phyloP scores from a whole-genome alignment of 2,329 filamentous ascomycete species.

The Penicillium sp. region DNA sequence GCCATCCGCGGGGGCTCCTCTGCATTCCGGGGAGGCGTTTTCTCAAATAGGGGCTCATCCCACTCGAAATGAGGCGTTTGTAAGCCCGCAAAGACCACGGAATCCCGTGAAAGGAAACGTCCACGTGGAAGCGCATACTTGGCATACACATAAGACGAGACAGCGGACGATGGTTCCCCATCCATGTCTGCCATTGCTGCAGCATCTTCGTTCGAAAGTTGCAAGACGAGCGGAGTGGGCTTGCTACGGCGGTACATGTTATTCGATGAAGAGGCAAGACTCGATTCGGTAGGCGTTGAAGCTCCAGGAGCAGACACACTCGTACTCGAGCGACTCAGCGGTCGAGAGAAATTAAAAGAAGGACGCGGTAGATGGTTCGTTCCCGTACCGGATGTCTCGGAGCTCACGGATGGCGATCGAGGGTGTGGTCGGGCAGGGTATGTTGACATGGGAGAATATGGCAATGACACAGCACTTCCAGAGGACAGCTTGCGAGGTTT shows the following conservation, averaged over 20 bases:
- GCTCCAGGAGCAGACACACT: conserved; percentile 37
- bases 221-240: conserved; percentile 36
- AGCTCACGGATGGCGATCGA: conserved; percentile 80
- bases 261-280: conserved; percentile 29
- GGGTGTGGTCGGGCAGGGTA: conserved; percentile 62
- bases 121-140: conserved; percentile 82
- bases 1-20: conserved; percentile 22
- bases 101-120: conserved; percentile 69
- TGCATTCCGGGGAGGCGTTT: conserved; percentile 34
- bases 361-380: conserved; percentile 61
- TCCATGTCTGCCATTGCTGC: conserved; percentile 16
- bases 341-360: conserved; percentile 90
- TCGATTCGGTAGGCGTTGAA: conserved; percentile 30
- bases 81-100: conserved; percentile 57
- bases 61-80: conserved; percentile 59
- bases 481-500: conserved; percentile 74
- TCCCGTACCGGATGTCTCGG: conserved; percentile 68
- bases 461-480: conserved; percentile 61
- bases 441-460: conserved; percentile 60
- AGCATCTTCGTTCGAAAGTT: conserved; percentile 22
- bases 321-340: conserved; percentile 62
- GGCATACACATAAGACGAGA: conserved; percentile 79
- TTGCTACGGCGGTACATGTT: conserved; percentile 29
- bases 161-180: conserved; percentile 43
- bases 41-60: conserved; percentile 56